Evolutionary conservation across 441 rosid genomes (phyloP).

Genomic region (Eugenia klotzschiana): DNA sequence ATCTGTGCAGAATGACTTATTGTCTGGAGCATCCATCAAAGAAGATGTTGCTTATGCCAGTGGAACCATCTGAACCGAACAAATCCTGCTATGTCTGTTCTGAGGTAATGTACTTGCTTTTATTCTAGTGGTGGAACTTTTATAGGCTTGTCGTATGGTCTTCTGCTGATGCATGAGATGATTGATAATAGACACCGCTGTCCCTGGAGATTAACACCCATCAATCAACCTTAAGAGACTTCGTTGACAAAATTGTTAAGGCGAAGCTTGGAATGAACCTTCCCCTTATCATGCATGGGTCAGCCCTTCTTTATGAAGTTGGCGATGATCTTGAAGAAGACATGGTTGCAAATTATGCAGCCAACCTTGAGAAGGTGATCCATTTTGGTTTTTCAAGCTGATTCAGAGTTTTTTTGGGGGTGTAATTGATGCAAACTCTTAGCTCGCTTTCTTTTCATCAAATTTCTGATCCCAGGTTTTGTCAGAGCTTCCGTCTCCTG

Average conservation of each 20-base stretch:
- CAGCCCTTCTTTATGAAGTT: constrained; percentile 77
- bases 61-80: constrained; percentile 83
- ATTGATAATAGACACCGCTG: constrained; percentile 53
- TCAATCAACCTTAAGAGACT: constrained; percentile 63
- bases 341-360: constrained; percentile 63
- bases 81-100: constrained; percentile 91
- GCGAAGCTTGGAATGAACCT: constrained; percentile 89
- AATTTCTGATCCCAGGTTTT: constrained; percentile 30
- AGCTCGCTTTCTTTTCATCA: not conserved
- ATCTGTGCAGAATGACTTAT: constrained; percentile 68
- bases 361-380: constrained; percentile 84
- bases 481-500: constrained; percentile 69
- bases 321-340: constrained; percentile 91
- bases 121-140: constrained; percentile 2
- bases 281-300: constrained; percentile 72
- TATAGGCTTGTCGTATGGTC: not conserved
- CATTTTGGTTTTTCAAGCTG: not conserved
- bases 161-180: constrained; percentile 8
- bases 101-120: constrained; percentile 34
- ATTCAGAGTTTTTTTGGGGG: not conserved
- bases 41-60: constrained; percentile 93
- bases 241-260: constrained; percentile 84
- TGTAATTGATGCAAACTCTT: not conserved
- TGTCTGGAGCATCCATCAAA: constrained; percentile 75
- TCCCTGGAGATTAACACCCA: constrained; percentile 71